Base-by-base conservation (phyloP, 2,329 filamentous ascomycete genomes). In the Alternaria brassicicola region DNA sequence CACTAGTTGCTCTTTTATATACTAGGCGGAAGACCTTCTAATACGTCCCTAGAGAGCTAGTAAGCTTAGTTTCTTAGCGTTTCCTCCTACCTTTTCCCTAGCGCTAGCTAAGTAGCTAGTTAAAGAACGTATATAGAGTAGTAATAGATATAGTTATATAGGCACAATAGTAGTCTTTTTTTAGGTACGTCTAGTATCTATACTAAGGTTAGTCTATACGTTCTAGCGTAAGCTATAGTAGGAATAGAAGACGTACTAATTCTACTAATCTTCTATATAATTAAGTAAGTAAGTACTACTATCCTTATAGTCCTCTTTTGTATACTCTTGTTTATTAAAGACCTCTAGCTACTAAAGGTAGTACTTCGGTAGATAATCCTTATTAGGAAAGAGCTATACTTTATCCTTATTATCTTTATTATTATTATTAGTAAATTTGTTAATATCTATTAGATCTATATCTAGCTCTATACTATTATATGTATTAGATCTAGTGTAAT, bases 301-400 rank as follows among this genome's bases (percentile, higher is more conserved):
- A 15, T 68, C 45, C 36, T 55, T 59, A 33, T 70, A 69, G 55
- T 70, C 55, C 33, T 69, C 36, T 55, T 66, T 60, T 5, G 38
- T 39, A 31, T 64, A 62, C 54, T 68, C 53, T 49, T 45, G 5
- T 56, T 68, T 46, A 25, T 69, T 52, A 21, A 65, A 64, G 10
- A 26, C 31, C 19, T 65, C 36, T 13, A 60, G 49, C 41, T 67
- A 26, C 55, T 57, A 13, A 52, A 62, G 26, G 35, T 70, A 69
- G 55, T 70, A 57, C 42, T 61, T 38, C 50, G 59, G 61, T 30
- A 57, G 50, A 61, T 65, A 17, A 35, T 60, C 53, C 31, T 68
- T 28, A 13, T 57, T 54, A 36, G 39, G 8, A 10, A 50, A 55
- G 41, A 65, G 55, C 51, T 31, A 62, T 52, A 26, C 43, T 46